Conservation (phyloP, 495 filamentous ascomycete species). For the Hypoxylon subgilvum region DNA sequence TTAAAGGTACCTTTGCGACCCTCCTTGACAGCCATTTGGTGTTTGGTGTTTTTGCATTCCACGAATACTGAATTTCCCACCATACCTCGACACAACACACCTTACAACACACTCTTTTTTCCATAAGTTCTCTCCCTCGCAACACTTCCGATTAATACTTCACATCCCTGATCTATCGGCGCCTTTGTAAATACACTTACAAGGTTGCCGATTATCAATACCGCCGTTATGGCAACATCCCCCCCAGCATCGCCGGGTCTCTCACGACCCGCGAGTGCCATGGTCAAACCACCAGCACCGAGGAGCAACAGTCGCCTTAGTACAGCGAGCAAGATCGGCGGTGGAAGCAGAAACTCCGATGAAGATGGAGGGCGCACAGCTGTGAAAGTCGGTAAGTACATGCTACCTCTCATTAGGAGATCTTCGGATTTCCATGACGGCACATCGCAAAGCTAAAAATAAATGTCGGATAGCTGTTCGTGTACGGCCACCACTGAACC, state of each 20-base stretch:
- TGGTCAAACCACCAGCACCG: slow-evolving; percentile 75
- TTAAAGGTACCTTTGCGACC: no score
- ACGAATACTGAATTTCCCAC: slow-evolving; percentile 3
- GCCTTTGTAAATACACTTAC: slow-evolving; percentile 1
- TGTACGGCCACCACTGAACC: slow-evolving; percentile 84
- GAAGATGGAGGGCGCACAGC: slow-evolving; percentile 87
- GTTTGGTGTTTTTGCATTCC: slow-evolving; percentile 18
- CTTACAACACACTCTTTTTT: no score
- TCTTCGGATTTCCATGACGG: slow-evolving; percentile 3
- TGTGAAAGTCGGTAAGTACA: slow-evolving; percentile 96
- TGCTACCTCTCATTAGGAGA: neutral
- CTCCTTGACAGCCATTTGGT: no score
- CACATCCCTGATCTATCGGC: neutral
- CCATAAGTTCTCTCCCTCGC: neutral
- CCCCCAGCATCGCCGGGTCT: slow-evolving; percentile 59
- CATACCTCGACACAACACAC: neutral
- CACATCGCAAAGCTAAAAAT: slow-evolving; percentile 32
- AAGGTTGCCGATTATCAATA: slow-evolving; percentile 1
- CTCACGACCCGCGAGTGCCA: slow-evolving; percentile 81
- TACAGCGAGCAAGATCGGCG: slow-evolving; percentile 77
- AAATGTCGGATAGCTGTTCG: slow-evolving; percentile 76
- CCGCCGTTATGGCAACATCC: slow-evolving; percentile 59
- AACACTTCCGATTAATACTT: neutral
- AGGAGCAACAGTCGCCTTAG: slow-evolving; percentile 91
- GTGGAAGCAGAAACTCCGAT: slow-evolving; percentile 86